Evolutionary conservation across 129 eudicot species (phyloP).

Genomic region (Flaveria brownii): DNA sequence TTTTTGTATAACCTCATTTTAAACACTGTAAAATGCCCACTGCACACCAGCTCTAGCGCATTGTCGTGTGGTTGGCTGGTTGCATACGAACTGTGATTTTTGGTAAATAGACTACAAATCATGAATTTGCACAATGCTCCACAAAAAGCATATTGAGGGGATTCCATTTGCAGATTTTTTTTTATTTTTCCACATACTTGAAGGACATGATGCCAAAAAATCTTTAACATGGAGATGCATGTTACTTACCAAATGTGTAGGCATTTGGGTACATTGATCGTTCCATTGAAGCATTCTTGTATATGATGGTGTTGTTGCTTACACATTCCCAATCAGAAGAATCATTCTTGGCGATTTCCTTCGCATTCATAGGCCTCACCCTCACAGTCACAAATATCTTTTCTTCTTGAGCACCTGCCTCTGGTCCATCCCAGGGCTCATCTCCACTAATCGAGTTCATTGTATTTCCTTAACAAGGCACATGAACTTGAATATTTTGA

Average conservation of each 20-base stretch:
- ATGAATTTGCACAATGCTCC: neutral
- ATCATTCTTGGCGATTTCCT: conserved; percentile 59
- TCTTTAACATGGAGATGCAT: neutral
- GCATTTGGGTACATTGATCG: conserved; percentile 71
- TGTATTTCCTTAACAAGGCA: conserved; percentile 25
- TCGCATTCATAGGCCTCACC: conserved; percentile 80
- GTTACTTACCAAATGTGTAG: conserved; percentile 70
- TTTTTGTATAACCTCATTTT: neutral
- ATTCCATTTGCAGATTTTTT: neutral
- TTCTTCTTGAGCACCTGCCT: conserved; percentile 40
- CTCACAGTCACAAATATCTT: conserved; percentile 85
- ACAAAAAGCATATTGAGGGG: neutral
- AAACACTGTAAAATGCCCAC: neutral
- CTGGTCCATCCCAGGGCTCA: conserved; percentile 43
- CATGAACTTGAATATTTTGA: conserved; percentile 42
- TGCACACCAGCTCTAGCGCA: neutral
- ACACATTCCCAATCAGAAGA: conserved; percentile 83
- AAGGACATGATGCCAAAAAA: neutral
- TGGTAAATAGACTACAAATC: neutral
- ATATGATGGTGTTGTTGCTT: conserved; percentile 60
- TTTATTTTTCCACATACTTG: neutral
- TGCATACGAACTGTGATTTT: neutral
- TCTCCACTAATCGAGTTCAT: conserved; percentile 60
- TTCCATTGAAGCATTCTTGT: conserved; percentile 54
- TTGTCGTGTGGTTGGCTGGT: neutral